A percentile compares a stretch with the other conserved stretches of the same genome.
Conservation (phyloP, 2,329 filamentous ascomycete genomes). For the Albophoma yamanashiensis region DNA sequence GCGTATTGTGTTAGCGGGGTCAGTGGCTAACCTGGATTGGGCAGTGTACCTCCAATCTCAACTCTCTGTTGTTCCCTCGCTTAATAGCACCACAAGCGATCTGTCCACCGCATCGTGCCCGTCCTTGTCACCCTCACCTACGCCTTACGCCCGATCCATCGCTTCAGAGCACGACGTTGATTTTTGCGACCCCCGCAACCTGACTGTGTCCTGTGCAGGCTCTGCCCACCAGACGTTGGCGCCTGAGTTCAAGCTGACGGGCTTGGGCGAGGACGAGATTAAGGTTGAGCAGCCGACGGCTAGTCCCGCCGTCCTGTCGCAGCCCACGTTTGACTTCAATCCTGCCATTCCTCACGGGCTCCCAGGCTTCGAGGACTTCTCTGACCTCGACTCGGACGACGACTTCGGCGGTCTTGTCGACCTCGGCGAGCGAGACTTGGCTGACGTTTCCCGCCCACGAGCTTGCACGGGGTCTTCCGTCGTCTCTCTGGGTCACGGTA, state of each 20-base stretch:
- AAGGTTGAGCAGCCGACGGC: slow-evolving; percentile 38
- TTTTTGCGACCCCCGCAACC: slow-evolving; percentile 85
- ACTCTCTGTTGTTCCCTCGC: slow-evolving; percentile 42
- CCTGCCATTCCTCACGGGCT: slow-evolving; percentile 45
- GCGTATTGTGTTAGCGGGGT: slow-evolving; percentile 10
- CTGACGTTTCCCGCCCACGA: slow-evolving; percentile 59
- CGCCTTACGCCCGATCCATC: slow-evolving; percentile 62
- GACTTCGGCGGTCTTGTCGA: slow-evolving; percentile 67
- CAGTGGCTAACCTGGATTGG: slow-evolving; percentile 23
- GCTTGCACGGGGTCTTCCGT: slow-evolving; percentile 58
- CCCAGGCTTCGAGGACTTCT: slow-evolving; percentile 72
- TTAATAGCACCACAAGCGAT: slow-evolving; percentile 55
- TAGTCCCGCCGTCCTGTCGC: slow-evolving; percentile 28
- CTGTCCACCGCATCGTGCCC: slow-evolving; percentile 69
- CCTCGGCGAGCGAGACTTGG: slow-evolving; percentile 36
- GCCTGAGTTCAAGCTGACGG: slow-evolving; percentile 55
- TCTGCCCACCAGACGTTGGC: slow-evolving; percentile 37
- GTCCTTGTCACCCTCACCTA: slow-evolving; percentile 78
- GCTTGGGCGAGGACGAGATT: slow-evolving; percentile 51
- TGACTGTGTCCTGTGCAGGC: slow-evolving; percentile 56
- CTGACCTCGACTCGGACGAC: slow-evolving; percentile 85
- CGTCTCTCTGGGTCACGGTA: slow-evolving; percentile 62
- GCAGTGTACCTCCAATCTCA: slow-evolving; percentile 41
- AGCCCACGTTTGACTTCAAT: slow-evolving; percentile 40
- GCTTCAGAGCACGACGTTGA: slow-evolving; percentile 63